Conservation (phyloP, 2,329 filamentous ascomycete species). For the Calcarisporium arbuscula region DNA sequence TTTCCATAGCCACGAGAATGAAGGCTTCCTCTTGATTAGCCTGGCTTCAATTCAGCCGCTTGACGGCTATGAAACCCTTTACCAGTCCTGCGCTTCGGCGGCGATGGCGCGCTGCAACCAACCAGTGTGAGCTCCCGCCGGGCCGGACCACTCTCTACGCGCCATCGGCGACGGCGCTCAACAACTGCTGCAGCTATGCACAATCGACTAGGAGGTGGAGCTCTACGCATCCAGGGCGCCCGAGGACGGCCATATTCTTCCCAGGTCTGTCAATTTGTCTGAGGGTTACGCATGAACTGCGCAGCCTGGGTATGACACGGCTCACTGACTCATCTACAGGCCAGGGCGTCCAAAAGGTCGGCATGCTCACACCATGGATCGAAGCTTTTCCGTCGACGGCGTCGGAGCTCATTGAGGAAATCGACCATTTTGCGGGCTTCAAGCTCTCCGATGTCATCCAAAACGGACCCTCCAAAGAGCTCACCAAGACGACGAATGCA, state of each 20-base stretch:
- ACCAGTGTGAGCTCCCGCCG: slow-evolving; percentile 1
- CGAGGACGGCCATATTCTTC: slow-evolving; percentile 54
- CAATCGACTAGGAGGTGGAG: slow-evolving; percentile 17
- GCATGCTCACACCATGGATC: slow-evolving; percentile 82
- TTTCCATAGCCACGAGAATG: slow-evolving; percentile 8
- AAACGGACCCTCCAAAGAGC: slow-evolving; percentile 66
- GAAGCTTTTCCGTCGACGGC: slow-evolving; percentile 77
- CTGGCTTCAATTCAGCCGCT: slow-evolving; percentile 12
- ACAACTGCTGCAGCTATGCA: slow-evolving; percentile 1
- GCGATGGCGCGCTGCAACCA: slow-evolving; percentile 15
- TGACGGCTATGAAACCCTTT: slow-evolving; percentile 25
- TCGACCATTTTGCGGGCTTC: slow-evolving; percentile 69
- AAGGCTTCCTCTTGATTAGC: slow-evolving; percentile 2
- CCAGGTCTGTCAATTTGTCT: slow-evolving; percentile 33
- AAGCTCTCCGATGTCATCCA: slow-evolving; percentile 73
- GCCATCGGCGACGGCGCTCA: slow-evolving; percentile 2
- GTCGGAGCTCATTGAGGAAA: slow-evolving; percentile 72
- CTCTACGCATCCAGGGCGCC: slow-evolving; percentile 29
- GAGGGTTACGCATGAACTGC: slow-evolving; percentile 1
- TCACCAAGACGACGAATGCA: slow-evolving; percentile 80
- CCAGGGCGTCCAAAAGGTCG: slow-evolving; percentile 83
- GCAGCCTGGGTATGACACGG: slow-evolving; percentile 3
- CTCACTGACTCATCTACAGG: slow-evolving; percentile 42
- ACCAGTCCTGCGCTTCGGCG: slow-evolving; percentile 22
- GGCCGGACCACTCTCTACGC: no score